Evolutionary conservation across 176 grass and related monocot species (phyloP), one percentile per base, ranked within the genome.

Genomic region (Microstegium vimineum): DNA sequence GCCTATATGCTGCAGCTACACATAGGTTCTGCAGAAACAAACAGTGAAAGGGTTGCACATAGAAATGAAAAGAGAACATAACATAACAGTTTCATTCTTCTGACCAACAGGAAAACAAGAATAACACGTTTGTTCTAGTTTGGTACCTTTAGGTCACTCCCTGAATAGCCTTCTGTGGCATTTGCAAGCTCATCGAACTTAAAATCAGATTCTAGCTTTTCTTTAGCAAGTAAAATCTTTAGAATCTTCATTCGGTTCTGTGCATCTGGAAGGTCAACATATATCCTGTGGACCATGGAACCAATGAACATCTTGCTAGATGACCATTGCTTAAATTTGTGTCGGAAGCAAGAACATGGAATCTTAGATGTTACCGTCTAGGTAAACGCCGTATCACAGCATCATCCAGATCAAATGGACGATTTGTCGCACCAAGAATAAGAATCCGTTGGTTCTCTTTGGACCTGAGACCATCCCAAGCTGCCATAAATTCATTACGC

Each of bases 401-500:
- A 91, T 99, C 96, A 73, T 99, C 96, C 31, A 99, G 87, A 74
- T 99, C 96, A 86, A 93, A 99, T 78, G 96, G 96, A 47, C 96
- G 89, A 90, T 95, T 99, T 46, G 96, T 99, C 4, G 93, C 93
- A 69, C 76, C 96, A 90, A 99, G 93, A 88, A 99, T 91, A 77
- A 99, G 90, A 59, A 99, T 99, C 31, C 89, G 84, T 73, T 95
- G 93, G 84, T 78, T 94, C 35, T 99, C 96, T 84, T 99, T 99
- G 18, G 96, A 90, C 62, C 93, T 88, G 75, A 99, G 84, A 32
- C 96, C 93, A 87, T 99, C 93, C 93, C 93, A 99, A 83, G 96
- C 92, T 61, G 96, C 93, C 96, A 99, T 99, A 86, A 99, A 99
- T 85, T 95, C 96, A 31, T 95, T 99, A 27, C 91, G 85, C 91